Evolutionary conservation across 768 basidiomycete genomes (phyloP).

Genomic region (Suillus hirtellus): DNA sequence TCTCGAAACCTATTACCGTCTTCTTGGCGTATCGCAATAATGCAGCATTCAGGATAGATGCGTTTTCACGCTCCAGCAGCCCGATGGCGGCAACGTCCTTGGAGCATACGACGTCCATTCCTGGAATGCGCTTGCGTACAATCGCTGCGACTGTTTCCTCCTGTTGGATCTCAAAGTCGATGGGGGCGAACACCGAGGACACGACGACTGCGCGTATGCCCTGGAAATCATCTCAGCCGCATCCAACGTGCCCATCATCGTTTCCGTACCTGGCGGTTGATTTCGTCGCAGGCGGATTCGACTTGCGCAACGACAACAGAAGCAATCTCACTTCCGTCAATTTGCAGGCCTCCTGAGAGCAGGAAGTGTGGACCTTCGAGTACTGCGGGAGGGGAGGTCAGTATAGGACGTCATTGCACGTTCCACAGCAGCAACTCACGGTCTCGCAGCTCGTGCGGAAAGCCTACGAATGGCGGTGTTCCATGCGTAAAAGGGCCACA

Average conservation of each 20-base stretch:
- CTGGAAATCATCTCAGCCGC: conserved; percentile 13
- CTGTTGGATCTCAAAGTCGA: conserved; percentile 45
- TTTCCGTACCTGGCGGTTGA: conserved; percentile 32
- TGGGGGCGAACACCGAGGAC: conserved; percentile 49
- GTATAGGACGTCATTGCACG: conserved; percentile 9
- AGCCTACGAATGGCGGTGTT: conserved; percentile 57
- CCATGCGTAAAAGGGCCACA: conserved; percentile 61
- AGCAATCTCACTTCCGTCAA: conserved; percentile 48
- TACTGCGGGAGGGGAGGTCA: conserved; percentile 19
- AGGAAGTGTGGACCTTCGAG: conserved; percentile 33
- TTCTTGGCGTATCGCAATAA: conserved; percentile 57
- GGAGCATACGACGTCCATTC: conserved; percentile 51
- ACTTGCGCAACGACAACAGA: conserved; percentile 46
- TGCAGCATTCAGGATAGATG: conserved; percentile 66
- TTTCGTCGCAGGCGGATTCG: conserved; percentile 41
- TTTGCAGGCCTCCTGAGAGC: conserved; percentile 43
- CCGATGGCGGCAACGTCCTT: conserved; percentile 60
- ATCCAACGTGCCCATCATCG: neutral
- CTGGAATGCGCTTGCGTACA: conserved; percentile 39
- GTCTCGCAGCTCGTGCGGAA: conserved; percentile 38
- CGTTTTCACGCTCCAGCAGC: conserved; percentile 66
- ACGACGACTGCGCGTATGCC: conserved; percentile 40
- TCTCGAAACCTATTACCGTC: conserved; percentile 55
- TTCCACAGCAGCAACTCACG: conserved; percentile 25
- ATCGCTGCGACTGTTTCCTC: conserved; percentile 48